Base-by-base conservation (phyloP, 169 alveolate genomes). In the Plasmodium knowlesi region DNA sequence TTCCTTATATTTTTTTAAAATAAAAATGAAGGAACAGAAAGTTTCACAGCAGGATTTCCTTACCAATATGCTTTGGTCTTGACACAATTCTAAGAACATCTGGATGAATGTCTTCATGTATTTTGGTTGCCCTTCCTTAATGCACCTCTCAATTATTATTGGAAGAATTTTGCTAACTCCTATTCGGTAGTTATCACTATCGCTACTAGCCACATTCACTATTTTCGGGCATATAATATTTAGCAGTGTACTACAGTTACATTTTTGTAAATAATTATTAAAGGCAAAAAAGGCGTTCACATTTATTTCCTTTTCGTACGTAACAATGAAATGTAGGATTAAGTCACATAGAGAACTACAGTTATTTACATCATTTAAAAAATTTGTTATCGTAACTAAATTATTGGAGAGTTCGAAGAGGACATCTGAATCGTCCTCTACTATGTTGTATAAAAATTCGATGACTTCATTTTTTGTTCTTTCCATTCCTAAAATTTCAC, bases 131-230 rank as follows among this genome's bases (percentile, higher is more conserved):
- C 76, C 67, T 72, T 91, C 92, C 37, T 71, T 37, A 32, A 91
- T 73, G 54, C 95, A 81, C 76, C 81, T 91, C 71, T 91, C 92
- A 19, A 91, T 91, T 41, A 91, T 71, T 12, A 70, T 46, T 22
- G 91, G 95, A 8, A 91, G 41, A 57, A 91, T 82, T 82, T 61
- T 91, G 73, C 95, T 81, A 19, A 81, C 92, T 34, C 95, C 95
- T 37, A 91, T 91, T 43, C 92, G 91, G 83, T 91, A 91, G 53
- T 91, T 91, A 82, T 91, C 95, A 81, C 95, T 82, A n/a, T 91
- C 90, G 76, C 80, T 82, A 19, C 83, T 70, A 25, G 83, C 91
- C 39, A 91, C 61, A 6, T 71, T 71, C 43, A 91, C 19, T 37
- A 72, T 81, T 50, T 50, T 80, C 3, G 95, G 95, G 61, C 76